phyloP scores from a whole-genome alignment of 2,329 filamentous ascomycete genomes.

The Arthrobotrys musiformis region DNA sequence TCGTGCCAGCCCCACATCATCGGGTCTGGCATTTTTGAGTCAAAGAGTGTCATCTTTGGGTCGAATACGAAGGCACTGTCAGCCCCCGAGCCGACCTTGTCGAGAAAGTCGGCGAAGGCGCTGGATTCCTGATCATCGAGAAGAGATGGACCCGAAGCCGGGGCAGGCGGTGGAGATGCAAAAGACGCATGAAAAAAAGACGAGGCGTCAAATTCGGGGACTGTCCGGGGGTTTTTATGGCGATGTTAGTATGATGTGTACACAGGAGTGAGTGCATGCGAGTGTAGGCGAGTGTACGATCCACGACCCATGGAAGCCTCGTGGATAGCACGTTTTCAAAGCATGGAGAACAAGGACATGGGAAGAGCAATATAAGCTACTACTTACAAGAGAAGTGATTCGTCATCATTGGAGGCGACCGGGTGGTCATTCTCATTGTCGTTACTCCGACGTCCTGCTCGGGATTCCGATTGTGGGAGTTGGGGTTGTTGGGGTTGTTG shows the following conservation, averaged over 20 bases:
- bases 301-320: background rate
- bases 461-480: slow-evolving; percentile 26
- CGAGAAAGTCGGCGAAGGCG: slow-evolving; percentile 70
- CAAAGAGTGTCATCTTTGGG: slow-evolving; percentile 49
- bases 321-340: slow-evolving; percentile 17
- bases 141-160: slow-evolving; percentile 73
- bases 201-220: slow-evolving; percentile 52
- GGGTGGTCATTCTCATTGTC: slow-evolving; percentile 55
- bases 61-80: slow-evolving; percentile 52
- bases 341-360: background rate
- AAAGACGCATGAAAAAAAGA: slow-evolving; percentile 50
- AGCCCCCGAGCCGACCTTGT: slow-evolving; percentile 67
- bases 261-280: too few relatives aligned
- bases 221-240: slow-evolving; percentile 28
- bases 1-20: slow-evolving; percentile 56
- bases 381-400: slow-evolving; percentile 54
- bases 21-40: slow-evolving; percentile 51
- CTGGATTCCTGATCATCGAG: slow-evolving; percentile 73
- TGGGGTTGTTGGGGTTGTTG: slow-evolving; percentile 8
- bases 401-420: slow-evolving; percentile 54
- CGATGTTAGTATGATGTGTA: slow-evolving; percentile 1
- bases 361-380: background rate
- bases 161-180: slow-evolving; percentile 68
- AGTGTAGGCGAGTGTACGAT: too few relatives aligned
- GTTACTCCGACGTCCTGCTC: slow-evolving; percentile 17